Percentiles rank a stretch among this genome's conserved stretches.
Conservation (phyloP, 192 early-diverging fungal genomes). For the Coemansia sp. region DNA sequence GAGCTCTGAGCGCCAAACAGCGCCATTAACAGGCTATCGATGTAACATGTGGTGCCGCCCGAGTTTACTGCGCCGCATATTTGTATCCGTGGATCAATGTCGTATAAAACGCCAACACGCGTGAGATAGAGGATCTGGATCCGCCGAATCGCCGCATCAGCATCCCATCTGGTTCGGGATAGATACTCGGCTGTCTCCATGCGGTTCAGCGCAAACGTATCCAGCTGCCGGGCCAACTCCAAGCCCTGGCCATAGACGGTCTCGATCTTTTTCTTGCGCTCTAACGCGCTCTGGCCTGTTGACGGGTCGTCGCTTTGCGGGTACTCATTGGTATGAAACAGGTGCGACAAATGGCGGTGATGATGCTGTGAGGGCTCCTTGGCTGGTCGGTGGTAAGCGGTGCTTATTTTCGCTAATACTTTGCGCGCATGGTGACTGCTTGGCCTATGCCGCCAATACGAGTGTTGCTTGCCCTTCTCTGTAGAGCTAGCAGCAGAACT, state of each 20-base stretch:
- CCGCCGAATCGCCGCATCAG: conserved; percentile 19
- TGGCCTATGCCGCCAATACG: not conserved
- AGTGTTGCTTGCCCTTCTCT: not conserved
- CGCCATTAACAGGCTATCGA: conserved; percentile 68
- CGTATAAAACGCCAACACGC: conserved; percentile 38
- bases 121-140: conserved; percentile 31
- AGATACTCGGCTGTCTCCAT: conserved; percentile 24
- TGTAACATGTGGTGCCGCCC: conserved; percentile 67
- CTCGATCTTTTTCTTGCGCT: conserved; percentile 25
- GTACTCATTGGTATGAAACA: conserved; percentile 23
- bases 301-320: conserved; percentile 40
- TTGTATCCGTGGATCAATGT: conserved; percentile 15
- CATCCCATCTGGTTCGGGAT: conserved; percentile 24
- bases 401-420: conserved; percentile 15
- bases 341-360: not conserved
- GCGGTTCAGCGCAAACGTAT: conserved; percentile 22
- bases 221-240: conserved; percentile 29
- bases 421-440: conserved; percentile 8
- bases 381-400: conserved; percentile 1
- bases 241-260: conserved; percentile 13
- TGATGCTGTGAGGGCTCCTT: conserved; percentile 1
- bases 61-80: conserved; percentile 65
- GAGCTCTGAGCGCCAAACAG: conserved; percentile 66
- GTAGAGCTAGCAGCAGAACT: not conserved
- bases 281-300: conserved; percentile 16